phyloP scores from a whole-genome alignment of 192 early-diverging fungal species.

The Gorgonomyces haynaldii region DNA sequence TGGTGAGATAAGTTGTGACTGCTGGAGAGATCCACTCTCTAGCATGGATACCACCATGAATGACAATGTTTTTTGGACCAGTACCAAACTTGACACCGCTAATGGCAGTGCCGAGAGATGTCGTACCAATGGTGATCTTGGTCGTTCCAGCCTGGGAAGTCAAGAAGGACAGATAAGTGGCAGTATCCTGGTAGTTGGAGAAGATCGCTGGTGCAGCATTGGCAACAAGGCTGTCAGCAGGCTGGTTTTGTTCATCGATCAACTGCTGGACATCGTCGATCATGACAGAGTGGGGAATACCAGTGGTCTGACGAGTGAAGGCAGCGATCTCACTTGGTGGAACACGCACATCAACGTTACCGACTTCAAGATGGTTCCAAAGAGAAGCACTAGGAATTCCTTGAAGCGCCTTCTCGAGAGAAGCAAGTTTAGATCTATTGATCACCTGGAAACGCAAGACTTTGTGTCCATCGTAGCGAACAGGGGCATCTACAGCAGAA shows the following conservation, averaged over 20 bases:
- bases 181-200: constrained; percentile 19
- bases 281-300: too few species aligned
- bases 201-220: constrained; percentile 13
- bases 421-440: too few species aligned
- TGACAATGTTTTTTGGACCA: constrained; percentile 14
- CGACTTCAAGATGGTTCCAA: neutral
- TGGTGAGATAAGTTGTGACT: constrained; percentile 11
- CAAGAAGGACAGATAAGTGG: constrained; percentile 15
- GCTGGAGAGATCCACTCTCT: constrained; percentile 51
- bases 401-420: too few species aligned
- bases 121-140: constrained; percentile 16
- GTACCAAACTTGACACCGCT: constrained; percentile 16
- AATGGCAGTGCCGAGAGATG: constrained; percentile 16
- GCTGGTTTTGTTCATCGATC: constrained; percentile 25
- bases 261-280: constrained; percentile 29
- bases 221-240: neutral
- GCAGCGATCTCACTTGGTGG: too few species aligned
- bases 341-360: neutral
- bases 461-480: constrained; percentile 17
- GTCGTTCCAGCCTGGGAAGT: constrained; percentile 6
- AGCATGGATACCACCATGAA: constrained; percentile 44
- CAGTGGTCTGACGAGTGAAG: constrained; percentile 14
- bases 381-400: too few species aligned
- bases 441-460: constrained; percentile 27
- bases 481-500: too few species aligned